Evolutionary conservation across 257 asterid species (phyloP), one percentile per base, ranked within the genome.

Genomic region (Solanum arcanum): DNA sequence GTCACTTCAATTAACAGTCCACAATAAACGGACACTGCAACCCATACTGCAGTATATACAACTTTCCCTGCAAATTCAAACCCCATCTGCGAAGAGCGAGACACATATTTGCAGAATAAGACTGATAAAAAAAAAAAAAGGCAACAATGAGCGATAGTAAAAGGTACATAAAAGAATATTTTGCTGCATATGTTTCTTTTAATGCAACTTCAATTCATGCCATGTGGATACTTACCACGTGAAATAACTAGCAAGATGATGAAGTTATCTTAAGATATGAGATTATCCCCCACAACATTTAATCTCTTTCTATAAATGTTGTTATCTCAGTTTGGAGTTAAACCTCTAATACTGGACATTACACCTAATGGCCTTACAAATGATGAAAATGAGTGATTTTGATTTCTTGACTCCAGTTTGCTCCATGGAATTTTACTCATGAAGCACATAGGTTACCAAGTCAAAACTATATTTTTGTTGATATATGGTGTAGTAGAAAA

Each of bases 11-110:
- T 41, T 1, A 12, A 41, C 56, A 39, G 20, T 4, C 33, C 5
- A 33, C 59, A 74, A 49, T 25, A 74, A 74, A 37, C 31, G 37
- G 18, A 20, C 31, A 29, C 31, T 29, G 31, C 99, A 86, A 96
- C 96, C 99, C 99, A 97, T 31, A 97, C 98, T 62, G 98, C 99
- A 76, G 98, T 86, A 88, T 94, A 96, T 56, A 96, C 86, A 83
- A 98, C 97, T 92, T 87, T 96, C 70, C 99, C 99, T 29, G 99
- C 99, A 92, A 96, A 97, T 84, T 96, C 98, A 89, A 97, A 95
- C 86, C 99, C 98, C 98, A 96, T 93, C 98, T 96, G 69, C 39
- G 27, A 49, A 81, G 85, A 81, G 69, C 20, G 23, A 29, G 10
- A 49, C 12, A 29, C 27, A 46, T 46, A 81, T 81, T 86, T 86